Evolutionary conservation across 2,329 filamentous ascomycete genomes (phyloP).

Genomic region (Botrytis paeoniae): DNA sequence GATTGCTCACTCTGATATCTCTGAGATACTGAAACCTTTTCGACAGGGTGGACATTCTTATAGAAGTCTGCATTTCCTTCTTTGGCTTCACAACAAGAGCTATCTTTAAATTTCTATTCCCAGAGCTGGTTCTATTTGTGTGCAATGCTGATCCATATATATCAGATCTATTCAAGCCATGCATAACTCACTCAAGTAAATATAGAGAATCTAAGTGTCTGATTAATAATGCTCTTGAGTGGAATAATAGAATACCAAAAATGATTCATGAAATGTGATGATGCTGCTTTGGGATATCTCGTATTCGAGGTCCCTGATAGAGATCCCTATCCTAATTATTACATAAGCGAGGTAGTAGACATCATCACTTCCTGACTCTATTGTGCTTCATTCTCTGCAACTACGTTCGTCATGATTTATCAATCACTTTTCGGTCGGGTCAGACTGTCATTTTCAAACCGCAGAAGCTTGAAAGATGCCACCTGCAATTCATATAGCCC

Average conservation of each 20-base stretch:
- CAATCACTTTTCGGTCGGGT: constrained; percentile 30
- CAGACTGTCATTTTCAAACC: constrained; percentile 30
- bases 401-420: constrained; percentile 34
- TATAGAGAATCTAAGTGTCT: background rate
- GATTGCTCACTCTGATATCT: background rate
- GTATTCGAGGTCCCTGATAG: background rate
- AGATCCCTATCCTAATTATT: background rate
- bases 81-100: background rate
- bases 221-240: too few relatives aligned
- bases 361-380: constrained; percentile 1
- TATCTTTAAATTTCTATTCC: background rate
- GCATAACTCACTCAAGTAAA: background rate
- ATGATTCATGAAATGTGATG: background rate
- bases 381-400: constrained; percentile 24
- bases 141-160: background rate
- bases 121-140: background rate
- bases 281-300: background rate
- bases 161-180: background rate
- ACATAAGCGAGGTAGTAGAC: constrained; percentile 6
- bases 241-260: background rate
- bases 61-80: background rate
- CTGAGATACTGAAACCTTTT: background rate
- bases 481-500: constrained; percentile 36
- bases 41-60: background rate
- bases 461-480: constrained; percentile 33